Evolutionary conservation across 2,329 filamentous ascomycete genomes (phyloP).

Genomic region (Neofusicoccum umdonicola): DNA sequence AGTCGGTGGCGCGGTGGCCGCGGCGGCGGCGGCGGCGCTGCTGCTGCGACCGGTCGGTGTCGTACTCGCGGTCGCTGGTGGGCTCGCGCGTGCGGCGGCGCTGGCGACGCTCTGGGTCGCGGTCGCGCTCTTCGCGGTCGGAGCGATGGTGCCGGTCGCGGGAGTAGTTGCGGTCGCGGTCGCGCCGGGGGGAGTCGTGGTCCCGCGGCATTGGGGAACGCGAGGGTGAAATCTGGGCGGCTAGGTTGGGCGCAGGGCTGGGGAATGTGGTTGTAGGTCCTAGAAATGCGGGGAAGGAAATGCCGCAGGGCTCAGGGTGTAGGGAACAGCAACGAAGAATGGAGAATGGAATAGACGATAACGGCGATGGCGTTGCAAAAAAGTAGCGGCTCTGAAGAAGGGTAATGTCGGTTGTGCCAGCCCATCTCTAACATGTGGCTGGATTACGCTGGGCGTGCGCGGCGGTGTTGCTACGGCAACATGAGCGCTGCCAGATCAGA

Average conservation of each 20-base stretch:
- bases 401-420: neutral
- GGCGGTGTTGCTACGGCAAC: slow-evolving; percentile 6
- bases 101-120: slow-evolving; percentile 19
- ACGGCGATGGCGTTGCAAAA: too few relatives aligned
- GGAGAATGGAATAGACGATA: neutral
- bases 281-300: too few relatives aligned
- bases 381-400: neutral
- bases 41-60: neutral
- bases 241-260: too few relatives aligned
- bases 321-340: too few relatives aligned
- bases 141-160: slow-evolving; percentile 20
- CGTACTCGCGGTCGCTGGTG: slow-evolving; percentile 23
- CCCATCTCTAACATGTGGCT: too few relatives aligned
- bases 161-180: slow-evolving; percentile 13
- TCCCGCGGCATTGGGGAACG: slow-evolving; percentile 21
- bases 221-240: too few relatives aligned
- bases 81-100: slow-evolving; percentile 16
- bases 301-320: too few relatives aligned
- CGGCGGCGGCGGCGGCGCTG: slow-evolving; percentile 26
- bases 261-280: too few relatives aligned
- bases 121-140: slow-evolving; percentile 20
- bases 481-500: neutral
- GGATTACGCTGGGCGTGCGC: neutral
- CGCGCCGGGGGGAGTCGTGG: slow-evolving; percentile 22
- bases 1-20: slow-evolving; percentile 41